phyloP scores from a whole-genome alignment of 805 yeast species.

The Candida hispaniensis region DNA sequence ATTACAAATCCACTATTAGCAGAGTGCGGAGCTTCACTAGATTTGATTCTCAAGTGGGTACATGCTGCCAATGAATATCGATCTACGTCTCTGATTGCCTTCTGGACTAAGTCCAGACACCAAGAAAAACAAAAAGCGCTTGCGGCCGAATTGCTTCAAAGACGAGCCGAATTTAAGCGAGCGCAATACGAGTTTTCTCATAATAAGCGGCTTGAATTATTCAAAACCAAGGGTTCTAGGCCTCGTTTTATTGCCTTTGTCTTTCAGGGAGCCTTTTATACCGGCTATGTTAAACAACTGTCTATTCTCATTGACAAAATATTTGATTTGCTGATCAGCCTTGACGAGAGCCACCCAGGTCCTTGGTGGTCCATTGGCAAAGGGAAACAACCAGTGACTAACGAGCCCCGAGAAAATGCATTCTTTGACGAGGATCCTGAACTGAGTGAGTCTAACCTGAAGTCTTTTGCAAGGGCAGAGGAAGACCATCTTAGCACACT shows the following conservation, averaged over 20 bases:
- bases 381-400: constrained; percentile 1
- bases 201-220: constrained; percentile 2
- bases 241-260: constrained; percentile 11
- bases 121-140: background rate
- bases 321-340: constrained; percentile 1
- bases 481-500: constrained; percentile 14
- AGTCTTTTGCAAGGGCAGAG: background rate
- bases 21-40: background rate
- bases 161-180: constrained; percentile 2
- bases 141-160: constrained; percentile 3
- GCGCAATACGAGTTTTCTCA: constrained; percentile 6
- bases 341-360: constrained; percentile 6
- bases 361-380: constrained; percentile 8
- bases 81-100: constrained; percentile 1
- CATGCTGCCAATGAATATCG: constrained; percentile 12
- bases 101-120: constrained; percentile 2
- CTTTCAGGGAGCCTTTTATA: constrained; percentile 13
- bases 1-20: constrained; percentile 5
- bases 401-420: background rate
- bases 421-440: constrained; percentile 3
- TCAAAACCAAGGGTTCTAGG: background rate
- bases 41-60: constrained; percentile 6
- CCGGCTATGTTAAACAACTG: constrained; percentile 6
- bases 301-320: constrained; percentile 7
- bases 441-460: constrained; percentile 3